Base-by-base conservation (phyloP, 441 rosid species). In the Brassica balearica region DNA sequence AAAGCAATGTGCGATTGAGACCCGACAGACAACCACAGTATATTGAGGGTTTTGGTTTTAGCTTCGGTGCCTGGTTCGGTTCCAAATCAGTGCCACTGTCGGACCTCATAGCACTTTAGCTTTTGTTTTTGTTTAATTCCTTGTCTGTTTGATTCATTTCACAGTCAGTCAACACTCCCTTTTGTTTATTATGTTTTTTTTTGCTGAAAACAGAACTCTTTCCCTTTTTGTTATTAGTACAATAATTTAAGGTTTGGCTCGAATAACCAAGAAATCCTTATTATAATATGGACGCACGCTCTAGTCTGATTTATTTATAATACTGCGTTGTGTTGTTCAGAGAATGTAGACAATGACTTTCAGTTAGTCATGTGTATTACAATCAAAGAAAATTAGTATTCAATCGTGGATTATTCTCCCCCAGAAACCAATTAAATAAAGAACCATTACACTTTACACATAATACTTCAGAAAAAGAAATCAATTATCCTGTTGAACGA, bases 21-120 rank as follows among this genome's bases (percentile, higher is more conserved):
- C 72, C 72, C 64, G 34, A 74, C 72, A 74, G 5, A 51, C 65
- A 65, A 53, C 22, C 71, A 34, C 55, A 32, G 12, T 61, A 69
- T 15, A 55, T 41, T 32, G 53, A 53, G 61, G 20, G 55, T 78
- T 23, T 59, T 72, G 43, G 56, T 48, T 32, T 71, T 79, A 74
- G 78, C 71, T 79, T 73, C 70, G 78, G 82, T 68, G 70, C 68
- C 71, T 38, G 63, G 68, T 55, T 79, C 72, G 78, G 75, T 79
- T 78, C 43, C 65, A 77, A 19, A 77, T 77, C 62, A 58, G 69
- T 61, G 79, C 41, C 62, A 12, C 32, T 11, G 71, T 74, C 15
- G 67, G 67, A 68, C 51, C 51, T 72, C 46, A 60, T 58, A 59
- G 46, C 17, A 43, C 72, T 72, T 63, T 64, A 53, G 32, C 46